Base-by-base conservation (phyloP, 2,329 filamentous ascomycete species). In the Xylaria sp. region DNA sequence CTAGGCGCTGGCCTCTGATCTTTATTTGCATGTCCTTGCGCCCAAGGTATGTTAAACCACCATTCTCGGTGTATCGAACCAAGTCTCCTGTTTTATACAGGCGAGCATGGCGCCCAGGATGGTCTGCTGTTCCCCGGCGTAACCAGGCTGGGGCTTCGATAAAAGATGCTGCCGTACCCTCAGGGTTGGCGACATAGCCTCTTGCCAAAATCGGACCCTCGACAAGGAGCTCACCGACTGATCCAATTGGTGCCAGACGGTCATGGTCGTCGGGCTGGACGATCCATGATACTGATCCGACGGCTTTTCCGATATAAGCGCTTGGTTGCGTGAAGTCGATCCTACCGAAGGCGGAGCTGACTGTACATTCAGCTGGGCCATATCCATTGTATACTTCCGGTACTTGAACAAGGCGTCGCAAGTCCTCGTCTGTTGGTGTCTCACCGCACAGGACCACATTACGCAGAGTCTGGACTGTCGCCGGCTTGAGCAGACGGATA, bases 21-120 rank as follows among this genome's bases (percentile, higher is more conserved):
- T 64, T 64, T n/a, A 64, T 34, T 57, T 57, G 62, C 51, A 37
- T 55, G 25, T 63, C 61, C 20, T 56, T 54, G 39, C 61, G 50
- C 13, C 61, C 61, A 37, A 63, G 34, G 37, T 34, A 63, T 10
- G 10, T 48, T 28, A 64, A 25, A 39, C 41, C 44, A 25, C 62
- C 62, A 25, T 57, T 28, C 18, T 39, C 18, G 6, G 20, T 34
- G 32, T 64, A 64, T 18, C 25, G 51, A 23, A 57, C 62, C 20
- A 64, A 20, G 37, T 64, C 62, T 3, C 62, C 51, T 34, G 62
- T 64, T 12, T 51, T 56, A 25, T 64, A 64, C 6, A 64, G 52
- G 13, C 60, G 60, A n/a, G 34, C 34, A n/a, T 25, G 60, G 23
- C 54, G 37, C 2, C 54, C 51, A 10, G 41, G 23, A 8, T 23